Base-by-base conservation (phyloP, 192 early-diverging fungal species). In the Backusella circina region DNA sequence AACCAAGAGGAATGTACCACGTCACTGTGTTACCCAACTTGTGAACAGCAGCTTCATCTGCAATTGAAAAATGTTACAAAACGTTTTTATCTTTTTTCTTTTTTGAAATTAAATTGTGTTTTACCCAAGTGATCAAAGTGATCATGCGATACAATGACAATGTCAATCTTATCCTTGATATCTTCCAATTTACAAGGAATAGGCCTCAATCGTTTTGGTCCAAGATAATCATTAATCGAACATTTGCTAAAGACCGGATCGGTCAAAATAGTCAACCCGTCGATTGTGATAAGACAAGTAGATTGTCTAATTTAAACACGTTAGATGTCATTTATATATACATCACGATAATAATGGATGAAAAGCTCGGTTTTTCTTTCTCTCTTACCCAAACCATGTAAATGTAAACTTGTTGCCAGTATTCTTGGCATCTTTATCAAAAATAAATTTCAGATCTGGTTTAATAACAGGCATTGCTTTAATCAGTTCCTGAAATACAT, bases 1-100 rank as follows among this genome's bases (percentile, higher is more conserved):
- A 61, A 28, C 88, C 88, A 31, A 89, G 67, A 18, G 88, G 88
- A 31, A 89, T 81, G 54, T 86, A 89, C 88, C 88, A 89, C 31
- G 79, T 84, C 23, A 86, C 86, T 1, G 77, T 70, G 57, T 89
- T 86, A 38, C 84, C 84, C 1, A 89, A 73, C 75, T 89, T 75
- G 28, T 74, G 61, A 54, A 89, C 83, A 41, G 86, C 84, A 38
- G 78, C 70, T 36, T 77, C 77, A 70, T 89, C 88, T 86, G 66
- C 39, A 44, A 73, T 21, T 21, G 21, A 39, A 54, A 39, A 15
- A 28, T 21, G 30, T 73, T 26, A 61, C 7, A 72, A 50, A 72
- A 13, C 21, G 3, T 13, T 18, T 35, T n/a, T 30, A 1, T 18
- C 4, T 54, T 33, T 18, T 18, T 28, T 23, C 64, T 1, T 73